Conservation (phyloP, 768 basidiomycete species). For the Tephrocybe sp. region DNA sequence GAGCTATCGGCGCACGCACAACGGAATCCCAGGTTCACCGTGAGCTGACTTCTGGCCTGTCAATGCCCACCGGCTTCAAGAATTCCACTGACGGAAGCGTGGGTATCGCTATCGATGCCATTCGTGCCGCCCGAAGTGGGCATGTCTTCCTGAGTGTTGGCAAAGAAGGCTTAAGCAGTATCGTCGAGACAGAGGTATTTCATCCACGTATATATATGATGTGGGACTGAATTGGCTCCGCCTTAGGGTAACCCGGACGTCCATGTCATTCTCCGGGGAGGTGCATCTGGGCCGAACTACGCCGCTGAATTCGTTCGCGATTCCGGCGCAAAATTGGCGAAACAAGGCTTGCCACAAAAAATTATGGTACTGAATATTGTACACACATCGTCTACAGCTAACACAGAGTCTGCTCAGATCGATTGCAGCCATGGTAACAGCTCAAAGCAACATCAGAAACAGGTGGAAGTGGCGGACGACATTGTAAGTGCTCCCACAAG, state of each 20-base stretch:
- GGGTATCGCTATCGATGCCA: slow-evolving; percentile 92
- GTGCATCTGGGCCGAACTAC: slow-evolving; percentile 89
- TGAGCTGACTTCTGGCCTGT: slow-evolving; percentile 83
- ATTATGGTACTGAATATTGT: slow-evolving; percentile 67
- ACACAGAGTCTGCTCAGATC: slow-evolving; percentile 48
- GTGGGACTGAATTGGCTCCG: not conserved
- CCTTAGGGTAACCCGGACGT: slow-evolving; percentile 84
- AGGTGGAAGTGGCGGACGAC: slow-evolving; percentile 86
- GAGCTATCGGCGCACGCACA: slow-evolving; percentile 92
- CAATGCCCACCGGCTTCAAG: slow-evolving; percentile 98
- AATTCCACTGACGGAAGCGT: slow-evolving; percentile 96
- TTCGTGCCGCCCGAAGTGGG: slow-evolving; percentile 84
- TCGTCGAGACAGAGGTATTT: slow-evolving; percentile 84
- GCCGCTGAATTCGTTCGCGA: slow-evolving; percentile 75
- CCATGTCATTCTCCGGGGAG: slow-evolving; percentile 94
- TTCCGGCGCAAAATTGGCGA: slow-evolving; percentile 70
- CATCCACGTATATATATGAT: not conserved
- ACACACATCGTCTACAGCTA: not conserved
- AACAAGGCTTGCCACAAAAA: slow-evolving; percentile 75
- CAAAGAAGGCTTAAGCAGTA: slow-evolving; percentile 92
- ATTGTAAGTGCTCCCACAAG: slow-evolving; percentile 54
- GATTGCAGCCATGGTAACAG: slow-evolving; percentile 98
- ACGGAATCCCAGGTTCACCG: slow-evolving; percentile 94
- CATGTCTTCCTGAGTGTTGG: slow-evolving; percentile 98
- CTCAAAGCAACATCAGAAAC: slow-evolving; percentile 86